Evolutionary conservation across 176 grass and related monocot genomes (phyloP).

Genomic region (sorghum (Sorghum bicolor)): Sorghum_bicolor_NCBIv3 NC_012879.2:59688501-59689000

Average conservation of each 20-base stretch:
- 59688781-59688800: conserved; percentile 40
- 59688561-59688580: neutral
- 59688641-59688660: conserved; percentile 12
- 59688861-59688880: neutral
- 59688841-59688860: neutral
- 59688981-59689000: too few species aligned
- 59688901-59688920: neutral
- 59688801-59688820: neutral
- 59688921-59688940: too few species aligned
- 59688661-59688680: conserved; percentile 85
- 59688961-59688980: too few species aligned
- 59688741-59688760: conserved; percentile 28
- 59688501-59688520: neutral
- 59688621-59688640: neutral
- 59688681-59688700: conserved; percentile 32
- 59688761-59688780: neutral
- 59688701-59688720: neutral
- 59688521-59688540: neutral
- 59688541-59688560: neutral
- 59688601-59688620: neutral
- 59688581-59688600: neutral
- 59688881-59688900: too few species aligned
- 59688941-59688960: too few species aligned
- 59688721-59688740: conserved; percentile 4
- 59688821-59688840: neutral